Evolutionary conservation across 192 early-diverging fungal genomes (phyloP).

Genomic region (Jimgerdemannia flammicorona): DNA sequence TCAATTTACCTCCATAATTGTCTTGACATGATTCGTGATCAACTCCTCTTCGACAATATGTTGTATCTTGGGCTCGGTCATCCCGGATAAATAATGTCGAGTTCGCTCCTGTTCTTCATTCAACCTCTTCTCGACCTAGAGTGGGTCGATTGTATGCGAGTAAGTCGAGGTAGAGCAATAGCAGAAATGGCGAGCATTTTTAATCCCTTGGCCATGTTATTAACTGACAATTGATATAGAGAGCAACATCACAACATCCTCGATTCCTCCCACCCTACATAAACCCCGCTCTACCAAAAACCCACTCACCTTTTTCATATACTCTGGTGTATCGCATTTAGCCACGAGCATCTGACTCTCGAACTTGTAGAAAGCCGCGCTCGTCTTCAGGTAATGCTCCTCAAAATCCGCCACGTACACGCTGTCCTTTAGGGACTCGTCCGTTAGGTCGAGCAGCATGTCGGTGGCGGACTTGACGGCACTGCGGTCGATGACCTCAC

Average conservation of each 20-base stretch:
- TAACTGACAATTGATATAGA: background rate
- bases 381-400: constrained; percentile 65
- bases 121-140: constrained; percentile 65
- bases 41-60: constrained; percentile 73
- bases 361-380: constrained; percentile 61
- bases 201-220: background rate
- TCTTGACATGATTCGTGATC: constrained; percentile 65
- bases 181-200: background rate
- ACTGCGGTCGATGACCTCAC: constrained; percentile 74
- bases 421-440: constrained; percentile 43
- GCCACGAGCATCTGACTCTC: constrained; percentile 52
- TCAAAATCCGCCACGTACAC: constrained; percentile 84
- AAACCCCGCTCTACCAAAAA: background rate
- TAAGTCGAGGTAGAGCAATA: background rate
- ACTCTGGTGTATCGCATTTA: constrained; percentile 65
- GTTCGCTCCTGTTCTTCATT: constrained; percentile 76
- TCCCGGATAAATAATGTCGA: constrained; percentile 58
- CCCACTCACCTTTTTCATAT: constrained; percentile 56
- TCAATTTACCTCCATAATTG: constrained; percentile 58
- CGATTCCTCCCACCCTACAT: background rate
- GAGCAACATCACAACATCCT: background rate
- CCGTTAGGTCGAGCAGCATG: constrained; percentile 70
- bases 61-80: constrained; percentile 67
- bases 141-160: background rate
- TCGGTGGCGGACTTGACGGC: constrained; percentile 64